A percentile compares a stretch with the other conserved stretches of the same genome.
These are phyloP conservation scores for Sclerotinia subarctica DNA, from an alignment of 2,329 filamentous ascomycete species.

Conservation along the genomic window DNA sequence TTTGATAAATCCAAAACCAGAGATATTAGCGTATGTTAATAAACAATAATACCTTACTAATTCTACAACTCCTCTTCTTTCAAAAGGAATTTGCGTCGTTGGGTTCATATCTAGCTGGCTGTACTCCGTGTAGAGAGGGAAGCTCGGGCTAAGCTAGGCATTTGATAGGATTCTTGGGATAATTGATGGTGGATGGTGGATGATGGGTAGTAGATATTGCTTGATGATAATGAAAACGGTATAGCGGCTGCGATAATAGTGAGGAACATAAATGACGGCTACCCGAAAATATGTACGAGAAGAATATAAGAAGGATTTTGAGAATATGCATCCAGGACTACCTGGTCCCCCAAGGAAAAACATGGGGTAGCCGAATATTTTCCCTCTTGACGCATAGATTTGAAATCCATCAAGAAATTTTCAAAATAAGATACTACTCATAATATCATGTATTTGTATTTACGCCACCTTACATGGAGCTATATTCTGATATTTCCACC, in stretches of 20 bases:
- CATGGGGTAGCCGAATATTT: neutral
- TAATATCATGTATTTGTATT: neutral
- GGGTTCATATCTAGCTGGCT: too few relatives aligned
- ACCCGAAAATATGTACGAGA: too few relatives aligned
- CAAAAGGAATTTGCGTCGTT: too few relatives aligned
- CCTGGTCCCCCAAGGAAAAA: neutral
- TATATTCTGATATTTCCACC: neutral
- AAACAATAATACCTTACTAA: too few relatives aligned
- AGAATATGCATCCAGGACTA: neutral
- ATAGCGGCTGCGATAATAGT: too few relatives aligned
- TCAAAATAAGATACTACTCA: neutral
- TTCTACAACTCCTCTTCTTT: neutral
- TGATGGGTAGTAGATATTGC: neutral
- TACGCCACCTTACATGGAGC: neutral
- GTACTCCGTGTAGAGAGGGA: too few relatives aligned
- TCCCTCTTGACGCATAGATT: neutral
- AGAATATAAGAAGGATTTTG: too few relatives aligned
- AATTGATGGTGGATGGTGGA: neutral
- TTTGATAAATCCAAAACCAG: too few relatives aligned
- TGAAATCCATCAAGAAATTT: neutral
- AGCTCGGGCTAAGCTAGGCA: too few relatives aligned
- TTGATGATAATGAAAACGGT: neutral
- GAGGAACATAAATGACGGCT: neutral
- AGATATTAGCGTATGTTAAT: too few relatives aligned
- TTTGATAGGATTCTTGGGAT: accelerated